Base-by-base conservation (phyloP, 768 basidiomycete species). In the Chalciporus piperatus region DNA sequence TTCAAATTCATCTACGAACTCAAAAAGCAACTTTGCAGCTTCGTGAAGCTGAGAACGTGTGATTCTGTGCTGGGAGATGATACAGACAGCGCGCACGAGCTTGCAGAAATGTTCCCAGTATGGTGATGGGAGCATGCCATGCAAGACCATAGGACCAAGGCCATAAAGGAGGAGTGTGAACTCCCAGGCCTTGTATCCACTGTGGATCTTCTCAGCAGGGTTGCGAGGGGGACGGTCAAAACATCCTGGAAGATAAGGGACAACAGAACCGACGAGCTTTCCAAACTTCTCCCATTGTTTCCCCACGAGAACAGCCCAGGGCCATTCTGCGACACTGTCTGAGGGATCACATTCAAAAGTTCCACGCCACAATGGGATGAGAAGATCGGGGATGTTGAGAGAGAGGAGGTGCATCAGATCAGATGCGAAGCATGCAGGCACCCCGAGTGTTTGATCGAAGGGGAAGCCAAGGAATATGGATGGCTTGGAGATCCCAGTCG, bases 1-100 rank as follows among this genome's bases (percentile, higher is more conserved):
- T 50, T 72, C 65, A 44, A 62, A 71, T n/a, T 66, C 70, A 2
- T 52, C 41, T 2, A 52, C 46, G 41, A 64, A 70, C n/a, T 68
- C 50, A n/a, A 48, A 28, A 3, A 68, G 41, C 3, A 53, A 23
- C 3, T 25, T 8, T 25, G 60, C 41, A 0, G 59, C 61, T 19
- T 48, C 17, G 1, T 14, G 2, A 14, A 66, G 40, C 14, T 66
- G 48, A 14, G 22, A 37, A 0, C 32, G 27, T 7, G 23, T 28
- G n/a, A 69, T 65, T 8, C 40, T n/a, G 3, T 51, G 13, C 48
- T 69, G 59, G 10, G 49, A 43, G 7, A 67, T 28, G 1, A 66
- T 50, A 1, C 52, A 53, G 23, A 64, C 44, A 1, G 47, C 65
- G 22, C 22, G 22, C 22, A 22, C 22, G 22, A 22, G 22, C 22